Base-by-base conservation (phyloP, 352 stramenopile species). In the Phytophthora agathidicida region DNA sequence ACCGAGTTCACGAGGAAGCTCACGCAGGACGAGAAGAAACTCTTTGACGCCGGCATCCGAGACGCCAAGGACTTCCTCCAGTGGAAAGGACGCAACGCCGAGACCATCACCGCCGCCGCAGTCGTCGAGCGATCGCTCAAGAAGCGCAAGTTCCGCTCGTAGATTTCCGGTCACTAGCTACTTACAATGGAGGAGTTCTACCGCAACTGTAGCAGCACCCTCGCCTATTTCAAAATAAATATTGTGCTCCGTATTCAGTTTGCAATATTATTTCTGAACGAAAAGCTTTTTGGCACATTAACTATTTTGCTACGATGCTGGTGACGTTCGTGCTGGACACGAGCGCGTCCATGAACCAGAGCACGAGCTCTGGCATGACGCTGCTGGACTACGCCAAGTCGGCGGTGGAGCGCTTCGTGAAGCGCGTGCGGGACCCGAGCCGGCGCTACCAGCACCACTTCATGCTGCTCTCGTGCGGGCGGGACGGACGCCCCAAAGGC, bases 291-390 rank as follows among this genome's bases (percentile, higher is more conserved):
- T n/a, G n/a, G n/a, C n/a, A n/a, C n/a, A n/a, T n/a, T n/a, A n/a
- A n/a, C 38, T 32, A n/a, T 11, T 16, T 33, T 37, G 6, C 33
- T 5, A 59, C 26, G 26, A 96, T 96, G 87, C 71, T 96, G 16
- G 85, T 96, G 71, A 93, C 84, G 65, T 96, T 96, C 68, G 86
- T 96, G 65, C 80, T 96, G 61, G 87, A 96, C 73, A 96, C 87
- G 69, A 91, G 78, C 54, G 87, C 85, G 77, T 96, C 87, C 39
- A 96, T 96, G 87, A 94, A 93, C 66, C 87, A 96, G 81, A 89
- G 77, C 60, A 94, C 85, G 37, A 91, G 72, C 72, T 90, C 76
- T 47, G 87, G 87, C 47, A 96, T 96, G 87, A 94, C 87, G 57
- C 73, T 96, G 55, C 70, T 96, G 43, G 87, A 96, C 70, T 94